phyloP scores from a whole-genome alignment of 2,329 filamentous ascomycete species.

The Fusarium torreyae region DNA sequence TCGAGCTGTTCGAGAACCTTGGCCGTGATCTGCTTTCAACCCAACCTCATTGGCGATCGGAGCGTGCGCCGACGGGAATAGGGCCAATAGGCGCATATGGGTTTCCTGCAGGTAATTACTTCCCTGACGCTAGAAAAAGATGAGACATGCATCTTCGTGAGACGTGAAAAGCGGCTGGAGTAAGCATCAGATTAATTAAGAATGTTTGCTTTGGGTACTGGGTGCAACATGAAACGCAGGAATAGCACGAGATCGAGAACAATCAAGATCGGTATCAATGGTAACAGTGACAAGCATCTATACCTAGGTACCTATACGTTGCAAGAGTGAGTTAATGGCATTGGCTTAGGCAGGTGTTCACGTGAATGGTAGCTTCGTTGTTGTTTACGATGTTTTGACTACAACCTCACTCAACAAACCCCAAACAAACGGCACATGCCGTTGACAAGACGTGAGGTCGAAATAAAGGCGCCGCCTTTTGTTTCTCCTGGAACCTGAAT shows the following conservation, averaged over 20 bases:
- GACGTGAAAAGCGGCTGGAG: not conserved
- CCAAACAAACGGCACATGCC: constrained; percentile 1
- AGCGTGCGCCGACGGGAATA: not conserved
- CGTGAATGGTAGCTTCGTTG: not conserved
- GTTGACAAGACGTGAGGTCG: not conserved
- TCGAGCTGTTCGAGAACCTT: not conserved
- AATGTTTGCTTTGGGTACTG: not conserved
- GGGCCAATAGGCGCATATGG: not conserved
- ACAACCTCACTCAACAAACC: not conserved
- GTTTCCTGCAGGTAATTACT: constrained; percentile 17
- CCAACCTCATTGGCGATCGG: constrained; percentile 9
- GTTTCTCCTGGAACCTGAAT: not conserved
- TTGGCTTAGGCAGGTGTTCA: too few species aligned
- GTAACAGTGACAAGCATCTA: too few species aligned
- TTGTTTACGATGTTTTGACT: not conserved
- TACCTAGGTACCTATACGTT: too few species aligned
- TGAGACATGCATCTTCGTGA: constrained; percentile 14
- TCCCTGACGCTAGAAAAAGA: not conserved
- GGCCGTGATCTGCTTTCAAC: constrained; percentile 14
- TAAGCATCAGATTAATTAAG: not conserved
- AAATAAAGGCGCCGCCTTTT: not conserved
- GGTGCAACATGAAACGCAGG: not conserved
- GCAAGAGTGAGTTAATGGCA: too few species aligned
- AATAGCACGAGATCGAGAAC: not conserved
- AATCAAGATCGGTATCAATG: not conserved